Base-by-base conservation (phyloP, 2,329 filamentous ascomycete genomes). In the Aspergillus luchuensis region DNA sequence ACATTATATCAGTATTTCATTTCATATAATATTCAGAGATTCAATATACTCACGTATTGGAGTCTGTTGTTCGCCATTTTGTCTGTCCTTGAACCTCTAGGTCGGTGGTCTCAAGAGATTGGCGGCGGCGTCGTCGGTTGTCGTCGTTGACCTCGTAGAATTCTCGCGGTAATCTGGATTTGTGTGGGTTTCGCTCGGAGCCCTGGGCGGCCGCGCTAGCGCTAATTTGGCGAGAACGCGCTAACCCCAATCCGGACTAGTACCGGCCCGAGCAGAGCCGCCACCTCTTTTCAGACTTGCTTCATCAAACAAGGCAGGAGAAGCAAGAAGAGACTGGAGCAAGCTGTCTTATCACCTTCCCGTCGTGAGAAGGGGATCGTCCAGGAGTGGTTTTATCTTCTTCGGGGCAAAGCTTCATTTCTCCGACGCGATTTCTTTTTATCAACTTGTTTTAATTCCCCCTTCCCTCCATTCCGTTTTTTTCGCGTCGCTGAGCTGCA, bases 11-110 rank as follows among this genome's bases (percentile, higher is more conserved):
- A 77, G 70, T 59, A 70, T 63, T 58, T 49, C 48, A 45, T 36
- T 60, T 30, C 19, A 45, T 28, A 15, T 53, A 47, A 47, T 51
- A 45, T 45, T 36, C 8, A 54, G 2, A 33, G 7, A 59, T 38
- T 56, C 50, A 54, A 45, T 17, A 62, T 56, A 75, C 78, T 78
- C 71, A 80, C 78, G 76, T 78, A 80, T 78, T 78, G 76, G 71
- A 83, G 75, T 81, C 81, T 81, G 76, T 79, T 80, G 77, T 80
- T 81, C 70, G 77, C 67, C 81, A 83, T 83, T 76, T 77, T 83
- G 80, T 74, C 73, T 74, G 74, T 78, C 71, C 72, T 76, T 75
- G 72, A 75, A 77, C 74, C 73, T 76, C 70, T 73, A 69, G 63
- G 66, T 66, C 74, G 71, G 70, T 74, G 73, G 73, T 75, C 33